Conservation (phyloP, 169 alveolate species). For the Eimeria maxima region DNA sequence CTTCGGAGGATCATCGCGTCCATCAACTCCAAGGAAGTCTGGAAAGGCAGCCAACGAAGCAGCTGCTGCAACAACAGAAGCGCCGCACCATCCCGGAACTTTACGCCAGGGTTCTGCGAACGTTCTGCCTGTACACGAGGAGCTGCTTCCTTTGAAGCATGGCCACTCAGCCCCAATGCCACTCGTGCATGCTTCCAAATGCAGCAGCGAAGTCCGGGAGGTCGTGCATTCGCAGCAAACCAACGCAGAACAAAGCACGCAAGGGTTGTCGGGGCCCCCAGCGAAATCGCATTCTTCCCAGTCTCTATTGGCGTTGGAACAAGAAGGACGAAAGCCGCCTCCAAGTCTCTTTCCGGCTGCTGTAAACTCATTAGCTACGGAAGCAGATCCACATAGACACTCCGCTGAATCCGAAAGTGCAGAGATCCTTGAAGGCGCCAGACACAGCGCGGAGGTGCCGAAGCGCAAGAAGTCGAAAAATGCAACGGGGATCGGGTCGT, state of each 20-base stretch:
- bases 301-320: background rate
- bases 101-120: background rate
- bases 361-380: background rate
- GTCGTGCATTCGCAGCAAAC: background rate
- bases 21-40: constrained; percentile 40
- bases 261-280: background rate
- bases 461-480: constrained; percentile 19
- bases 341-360: background rate
- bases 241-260: background rate
- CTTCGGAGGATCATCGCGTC: constrained; percentile 26
- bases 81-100: background rate
- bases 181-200: background rate
- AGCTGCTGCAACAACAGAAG: constrained; percentile 13
- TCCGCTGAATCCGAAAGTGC: background rate
- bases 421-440: background rate
- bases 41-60: background rate
- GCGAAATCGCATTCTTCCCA: constrained; percentile 50
- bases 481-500: background rate
- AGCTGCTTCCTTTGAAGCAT: constrained; percentile 1
- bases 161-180: constrained; percentile 22
- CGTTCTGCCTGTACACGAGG: background rate
- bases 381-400: background rate
- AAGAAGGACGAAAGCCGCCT: background rate
- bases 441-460: background rate
- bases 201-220: background rate